These are phyloP conservation scores for Boletus pseudo-olivaceus DNA, from an alignment of 768 basidiomycete genomes.

Conservation along the genomic window DNA sequence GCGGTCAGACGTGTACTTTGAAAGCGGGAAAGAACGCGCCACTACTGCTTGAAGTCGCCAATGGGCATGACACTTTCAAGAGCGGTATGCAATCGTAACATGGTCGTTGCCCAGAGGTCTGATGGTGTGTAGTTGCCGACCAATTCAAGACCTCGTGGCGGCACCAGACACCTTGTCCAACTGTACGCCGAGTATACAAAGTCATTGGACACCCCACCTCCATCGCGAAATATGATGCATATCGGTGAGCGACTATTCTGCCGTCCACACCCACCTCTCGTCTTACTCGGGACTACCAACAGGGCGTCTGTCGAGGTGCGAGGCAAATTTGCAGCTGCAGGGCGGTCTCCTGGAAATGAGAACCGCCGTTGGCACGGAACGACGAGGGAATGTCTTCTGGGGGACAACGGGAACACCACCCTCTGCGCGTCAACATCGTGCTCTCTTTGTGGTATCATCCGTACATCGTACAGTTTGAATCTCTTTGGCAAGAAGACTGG, in stretches of 20 bases:
- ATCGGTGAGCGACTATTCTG: slow-evolving; percentile 41
- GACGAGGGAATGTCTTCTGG: slow-evolving; percentile 57
- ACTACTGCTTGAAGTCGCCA: slow-evolving; percentile 56
- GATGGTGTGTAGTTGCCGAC: slow-evolving; percentile 45
- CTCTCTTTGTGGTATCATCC: slow-evolving; percentile 61
- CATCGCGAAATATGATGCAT: slow-evolving; percentile 55
- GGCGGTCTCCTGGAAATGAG: slow-evolving; percentile 63
- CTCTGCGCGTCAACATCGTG: slow-evolving; percentile 54
- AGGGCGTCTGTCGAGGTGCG: slow-evolving; percentile 56
- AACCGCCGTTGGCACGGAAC: slow-evolving; percentile 78
- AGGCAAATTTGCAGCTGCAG: slow-evolving; percentile 53
- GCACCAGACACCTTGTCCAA: slow-evolving; percentile 54
- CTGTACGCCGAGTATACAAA: slow-evolving; percentile 62
- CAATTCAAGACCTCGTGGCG: slow-evolving; percentile 72
- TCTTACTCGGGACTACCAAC: slow-evolving; percentile 1
- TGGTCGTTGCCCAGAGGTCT: not conserved
- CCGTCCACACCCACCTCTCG: not conserved
- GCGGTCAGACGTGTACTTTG: slow-evolving; percentile 50
- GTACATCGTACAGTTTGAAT: slow-evolving; percentile 59
- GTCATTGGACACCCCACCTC: slow-evolving; percentile 49
- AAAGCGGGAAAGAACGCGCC: slow-evolving; percentile 55
- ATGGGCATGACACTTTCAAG: slow-evolving; percentile 58
- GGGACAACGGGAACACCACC: slow-evolving; percentile 54
- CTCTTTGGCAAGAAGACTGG: slow-evolving; percentile 68
- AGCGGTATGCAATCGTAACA: slow-evolving; percentile 44